phyloP scores from a whole-genome alignment of 371 early-diverging fungal species.

The Mucor irregularis region DNA sequence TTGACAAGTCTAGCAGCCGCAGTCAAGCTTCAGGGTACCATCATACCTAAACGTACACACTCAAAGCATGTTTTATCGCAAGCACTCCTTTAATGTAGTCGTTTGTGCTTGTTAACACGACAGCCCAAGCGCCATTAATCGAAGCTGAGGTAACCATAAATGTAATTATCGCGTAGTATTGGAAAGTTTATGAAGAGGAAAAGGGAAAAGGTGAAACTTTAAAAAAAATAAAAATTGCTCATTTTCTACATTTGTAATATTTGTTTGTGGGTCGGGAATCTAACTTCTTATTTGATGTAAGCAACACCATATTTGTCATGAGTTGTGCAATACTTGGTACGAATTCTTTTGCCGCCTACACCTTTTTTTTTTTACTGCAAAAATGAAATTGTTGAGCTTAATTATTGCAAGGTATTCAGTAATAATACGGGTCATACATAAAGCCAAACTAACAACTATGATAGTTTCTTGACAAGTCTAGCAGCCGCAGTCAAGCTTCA shows the following conservation, averaged over 20 bases:
- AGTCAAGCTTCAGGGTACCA: conserved; percentile 18
- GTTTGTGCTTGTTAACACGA: conserved; percentile 68
- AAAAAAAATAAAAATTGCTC: too few relatives aligned
- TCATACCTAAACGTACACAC: conserved; percentile 36
- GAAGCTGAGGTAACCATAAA: background rate
- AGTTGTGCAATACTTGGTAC: conserved; percentile 8
- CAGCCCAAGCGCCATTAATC: conserved; percentile 55
- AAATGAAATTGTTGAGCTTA: conserved; percentile 12
- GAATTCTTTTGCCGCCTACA: too few relatives aligned
- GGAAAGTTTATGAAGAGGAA: too few relatives aligned
- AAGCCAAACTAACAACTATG: too few relatives aligned
- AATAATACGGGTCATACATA: too few relatives aligned
- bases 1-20: conserved; percentile 9
- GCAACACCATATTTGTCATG: conserved; percentile 1
- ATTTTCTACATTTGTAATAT: too few relatives aligned
- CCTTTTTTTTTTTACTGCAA: background rate
- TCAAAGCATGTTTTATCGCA: conserved; percentile 75
- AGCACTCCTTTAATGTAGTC: conserved; percentile 81
- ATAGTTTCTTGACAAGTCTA: conserved; percentile 12
- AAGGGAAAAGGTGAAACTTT: background rate
- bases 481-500: conserved; percentile 15
- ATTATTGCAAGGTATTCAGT: conserved; percentile 17
- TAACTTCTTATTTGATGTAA: too few relatives aligned
- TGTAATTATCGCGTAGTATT: too few relatives aligned
- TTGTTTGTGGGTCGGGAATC: too few relatives aligned